Evolutionary conservation across 768 basidiomycete species (phyloP), one percentile per base, ranked within the genome.

Genomic region (Hortiboletus flavorubellus): DNA sequence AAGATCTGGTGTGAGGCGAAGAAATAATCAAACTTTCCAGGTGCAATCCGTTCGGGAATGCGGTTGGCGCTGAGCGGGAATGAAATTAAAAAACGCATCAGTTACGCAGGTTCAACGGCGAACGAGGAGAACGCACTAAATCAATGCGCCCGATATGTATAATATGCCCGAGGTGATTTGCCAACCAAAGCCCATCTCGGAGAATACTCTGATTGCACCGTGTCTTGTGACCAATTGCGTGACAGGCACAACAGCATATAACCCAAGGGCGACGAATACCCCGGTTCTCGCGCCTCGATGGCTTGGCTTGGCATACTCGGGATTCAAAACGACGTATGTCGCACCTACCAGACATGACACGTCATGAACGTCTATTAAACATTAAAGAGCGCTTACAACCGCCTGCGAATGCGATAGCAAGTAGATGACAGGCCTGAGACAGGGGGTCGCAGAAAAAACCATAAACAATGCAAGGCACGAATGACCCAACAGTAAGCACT

Each of bases 1-100:
- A 97, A 95, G 62, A 96, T 88, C 71, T 95, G 91, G 75, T 96
- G 93, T 18, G 89, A 92, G 0, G 89, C 80, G 52, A 85, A 79
- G 63, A 91, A 80, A 64, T 80, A 79, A 73, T 94, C 92, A 72
- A 93, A 93, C 59, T 72, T 80, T 37, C 92, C 91, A 6, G 91
- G 91, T 8, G 77, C 73, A 57, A 85, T 72, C 38, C 83, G 77
- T 64, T 95, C 93, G 42, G 92, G 93, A 52, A 92, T 79, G 47
- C 91, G 82, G 66, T 87, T 86, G 46, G 91, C 91, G 72, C 93
- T 95, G 70, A 70, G 66, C 69, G 69, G 70, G 70, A 72, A 72
- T 70, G 70, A 67, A 71, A 62, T 58, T 31, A 61, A 41, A 58
- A 43, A 55, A 53, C 41, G 56, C 53, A 54, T 71, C 63, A 58